Conservation (phyloP, 1,284 basidiomycete genomes). For the Cryptococcus deneoformans region DNA sequence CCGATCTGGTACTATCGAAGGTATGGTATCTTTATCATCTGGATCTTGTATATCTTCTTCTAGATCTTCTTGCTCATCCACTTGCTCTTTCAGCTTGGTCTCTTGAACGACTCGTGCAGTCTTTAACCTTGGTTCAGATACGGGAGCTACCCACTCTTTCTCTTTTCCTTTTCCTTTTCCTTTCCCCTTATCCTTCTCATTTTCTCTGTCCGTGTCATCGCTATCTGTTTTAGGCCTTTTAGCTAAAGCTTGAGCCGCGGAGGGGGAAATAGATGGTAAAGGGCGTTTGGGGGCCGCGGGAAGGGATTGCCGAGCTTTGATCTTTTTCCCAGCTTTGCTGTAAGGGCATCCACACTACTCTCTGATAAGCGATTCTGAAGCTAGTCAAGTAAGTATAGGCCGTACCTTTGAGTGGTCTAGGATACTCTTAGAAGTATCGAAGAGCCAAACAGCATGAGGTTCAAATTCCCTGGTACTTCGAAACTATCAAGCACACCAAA, state of each 20-base stretch:
- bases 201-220: too few relatives aligned
- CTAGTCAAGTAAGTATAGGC: neutral
- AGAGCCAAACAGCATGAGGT: conserved; percentile 36
- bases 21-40: conserved; percentile 4
- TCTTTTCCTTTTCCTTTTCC: conserved; percentile 8
- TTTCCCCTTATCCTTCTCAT: neutral
- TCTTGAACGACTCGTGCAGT: too few relatives aligned
- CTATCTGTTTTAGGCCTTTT: too few relatives aligned
- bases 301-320: neutral
- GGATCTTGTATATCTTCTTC: conserved; percentile 1
- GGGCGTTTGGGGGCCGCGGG: neutral
- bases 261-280: too few relatives aligned
- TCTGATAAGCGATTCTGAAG: neutral
- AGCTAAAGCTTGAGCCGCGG: too few relatives aligned
- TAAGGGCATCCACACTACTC: conserved; percentile 1
- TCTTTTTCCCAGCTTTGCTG: neutral
- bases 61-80: neutral
- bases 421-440: conserved; percentile 25
- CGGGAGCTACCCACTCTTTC: too few relatives aligned
- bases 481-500: conserved; percentile 8
- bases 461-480: conserved; percentile 19
- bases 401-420: conserved; percentile 28
- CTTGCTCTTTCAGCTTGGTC: too few relatives aligned
- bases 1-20: conserved; percentile 19
- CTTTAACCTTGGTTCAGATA: too few relatives aligned